Evolutionary conservation across 73 alveolate genomes (phyloP).

Genomic region (Paraurostyla sp.): DNA sequence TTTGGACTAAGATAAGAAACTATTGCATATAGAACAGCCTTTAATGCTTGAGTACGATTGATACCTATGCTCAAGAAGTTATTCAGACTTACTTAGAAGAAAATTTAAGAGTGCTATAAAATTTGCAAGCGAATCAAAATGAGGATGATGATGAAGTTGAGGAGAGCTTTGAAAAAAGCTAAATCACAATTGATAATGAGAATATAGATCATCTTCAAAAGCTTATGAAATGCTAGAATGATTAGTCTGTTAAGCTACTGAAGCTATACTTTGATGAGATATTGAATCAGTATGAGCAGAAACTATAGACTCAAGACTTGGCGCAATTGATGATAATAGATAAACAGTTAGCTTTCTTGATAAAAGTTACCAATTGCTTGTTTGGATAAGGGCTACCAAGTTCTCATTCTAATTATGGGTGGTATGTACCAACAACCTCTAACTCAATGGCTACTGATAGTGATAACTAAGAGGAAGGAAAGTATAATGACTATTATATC

Average conservation of each 20-base stretch:
- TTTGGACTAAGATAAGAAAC: constrained; percentile 42
- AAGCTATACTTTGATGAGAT: background rate
- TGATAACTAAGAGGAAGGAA: background rate
- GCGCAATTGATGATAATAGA: background rate
- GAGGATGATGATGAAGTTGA: constrained; percentile 41
- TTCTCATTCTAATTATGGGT: background rate
- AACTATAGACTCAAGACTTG: background rate
- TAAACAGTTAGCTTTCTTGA: background rate
- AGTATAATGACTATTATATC: too few relatives aligned
- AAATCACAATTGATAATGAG: background rate
- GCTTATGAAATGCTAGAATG: background rate
- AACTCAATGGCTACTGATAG: background rate
- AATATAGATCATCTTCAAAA: background rate
- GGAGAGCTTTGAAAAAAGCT: background rate
- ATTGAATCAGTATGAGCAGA: background rate
- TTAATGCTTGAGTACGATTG: background rate
- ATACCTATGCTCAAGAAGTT: background rate
- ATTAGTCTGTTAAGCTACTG: background rate
- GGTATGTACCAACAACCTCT: constrained; percentile 1
- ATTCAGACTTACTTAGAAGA: constrained; percentile 44
- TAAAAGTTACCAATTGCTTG: background rate
- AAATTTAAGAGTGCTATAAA: background rate
- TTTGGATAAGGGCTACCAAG: constrained; percentile 21
- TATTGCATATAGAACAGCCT: constrained; percentile 3
- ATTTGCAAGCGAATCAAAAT: background rate